These are phyloP conservation scores for Coleophoma cylindrospora DNA, from an alignment of 2,329 filamentous ascomycete species.

Conservation along the genomic window DNA sequence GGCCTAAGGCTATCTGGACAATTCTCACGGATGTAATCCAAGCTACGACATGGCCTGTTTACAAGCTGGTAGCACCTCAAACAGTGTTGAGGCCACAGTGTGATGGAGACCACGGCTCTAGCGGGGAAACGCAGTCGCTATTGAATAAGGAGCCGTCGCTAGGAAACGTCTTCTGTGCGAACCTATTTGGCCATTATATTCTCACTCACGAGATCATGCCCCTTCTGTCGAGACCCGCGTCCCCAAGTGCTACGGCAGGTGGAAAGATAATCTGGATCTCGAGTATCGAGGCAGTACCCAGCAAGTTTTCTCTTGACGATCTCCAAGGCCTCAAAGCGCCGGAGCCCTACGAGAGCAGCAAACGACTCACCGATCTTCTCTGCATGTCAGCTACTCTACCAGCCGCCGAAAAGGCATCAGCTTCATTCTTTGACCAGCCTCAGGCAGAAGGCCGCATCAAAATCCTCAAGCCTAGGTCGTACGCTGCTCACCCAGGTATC, in stretches of 20 bases:
- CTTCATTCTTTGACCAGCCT: slow-evolving; percentile 46
- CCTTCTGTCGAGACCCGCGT: slow-evolving; percentile 45
- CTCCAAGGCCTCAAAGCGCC: slow-evolving; percentile 64
- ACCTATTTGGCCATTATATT: slow-evolving; percentile 93
- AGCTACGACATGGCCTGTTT: slow-evolving; percentile 71
- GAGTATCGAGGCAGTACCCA: slow-evolving; percentile 63
- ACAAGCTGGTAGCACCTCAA: slow-evolving; percentile 60
- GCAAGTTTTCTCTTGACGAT: slow-evolving; percentile 58
- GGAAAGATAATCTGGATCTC: slow-evolving; percentile 74
- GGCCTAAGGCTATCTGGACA: slow-evolving; percentile 48
- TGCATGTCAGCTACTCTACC: slow-evolving; percentile 69
- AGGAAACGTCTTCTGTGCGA: slow-evolving; percentile 82
- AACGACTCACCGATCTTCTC: slow-evolving; percentile 81
- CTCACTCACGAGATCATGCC: slow-evolving; percentile 76
- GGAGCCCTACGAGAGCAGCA: slow-evolving; percentile 76
- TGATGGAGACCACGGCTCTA: background rate
- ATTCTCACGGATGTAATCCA: slow-evolving; percentile 58
- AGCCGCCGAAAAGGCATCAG: slow-evolving; percentile 50
- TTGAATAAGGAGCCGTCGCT: slow-evolving; percentile 48
- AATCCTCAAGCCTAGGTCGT: slow-evolving; percentile 55
- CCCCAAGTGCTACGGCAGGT: slow-evolving; percentile 14
- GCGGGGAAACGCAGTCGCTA: slow-evolving; percentile 20
- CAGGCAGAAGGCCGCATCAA: slow-evolving; percentile 14
- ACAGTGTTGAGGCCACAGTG: slow-evolving; percentile 47
- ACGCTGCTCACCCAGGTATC: slow-evolving; percentile 82